Percentiles rank a stretch among this genome's conserved stretches.
These are phyloP conservation scores for Ilyonectria robusta DNA, from an alignment of 2,329 filamentous ascomycete species.

Conservation along the genomic window DNA sequence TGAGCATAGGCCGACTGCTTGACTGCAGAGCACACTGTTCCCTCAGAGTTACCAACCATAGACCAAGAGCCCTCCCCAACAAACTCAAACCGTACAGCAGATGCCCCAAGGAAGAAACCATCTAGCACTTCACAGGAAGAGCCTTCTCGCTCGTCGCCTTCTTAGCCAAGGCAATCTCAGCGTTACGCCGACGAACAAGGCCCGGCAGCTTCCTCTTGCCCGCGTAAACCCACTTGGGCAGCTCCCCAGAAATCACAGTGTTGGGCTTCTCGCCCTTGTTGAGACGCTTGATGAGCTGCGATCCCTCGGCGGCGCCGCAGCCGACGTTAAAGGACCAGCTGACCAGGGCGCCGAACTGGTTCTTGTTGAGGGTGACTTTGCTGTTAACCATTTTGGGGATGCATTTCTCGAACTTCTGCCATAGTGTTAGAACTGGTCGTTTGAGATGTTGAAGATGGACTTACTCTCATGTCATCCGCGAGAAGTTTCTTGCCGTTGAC, in stretches of 20 bases:
- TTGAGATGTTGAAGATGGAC: slow-evolving; percentile 48
- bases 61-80: too few species aligned
- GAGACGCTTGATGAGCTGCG: slow-evolving; percentile 51
- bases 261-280: slow-evolving; percentile 48
- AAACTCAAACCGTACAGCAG: too few species aligned
- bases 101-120: too few species aligned
- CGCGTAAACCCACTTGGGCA: slow-evolving; percentile 64
- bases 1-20: too few species aligned
- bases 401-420: slow-evolving; percentile 52
- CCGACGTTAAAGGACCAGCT: slow-evolving; percentile 67
- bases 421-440: too few species aligned
- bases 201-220: slow-evolving; percentile 57
- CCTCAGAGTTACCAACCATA: too few species aligned
- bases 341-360: slow-evolving; percentile 67
- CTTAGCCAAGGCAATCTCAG: slow-evolving; percentile 57
- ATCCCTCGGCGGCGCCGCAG: slow-evolving; percentile 56
- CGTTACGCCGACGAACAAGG: slow-evolving; percentile 58
- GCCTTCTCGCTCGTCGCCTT: slow-evolving; percentile 30
- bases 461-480: neutral
- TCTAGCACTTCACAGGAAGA: slow-evolving; percentile 31
- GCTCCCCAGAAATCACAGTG: slow-evolving; percentile 57
- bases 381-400: slow-evolving; percentile 53
- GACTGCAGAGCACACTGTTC: too few species aligned
- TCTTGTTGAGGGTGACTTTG: slow-evolving; percentile 53
- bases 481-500: slow-evolving; percentile 53